Base-by-base conservation (phyloP, 495 filamentous ascomycete species). In the Poronia punctata region DNA sequence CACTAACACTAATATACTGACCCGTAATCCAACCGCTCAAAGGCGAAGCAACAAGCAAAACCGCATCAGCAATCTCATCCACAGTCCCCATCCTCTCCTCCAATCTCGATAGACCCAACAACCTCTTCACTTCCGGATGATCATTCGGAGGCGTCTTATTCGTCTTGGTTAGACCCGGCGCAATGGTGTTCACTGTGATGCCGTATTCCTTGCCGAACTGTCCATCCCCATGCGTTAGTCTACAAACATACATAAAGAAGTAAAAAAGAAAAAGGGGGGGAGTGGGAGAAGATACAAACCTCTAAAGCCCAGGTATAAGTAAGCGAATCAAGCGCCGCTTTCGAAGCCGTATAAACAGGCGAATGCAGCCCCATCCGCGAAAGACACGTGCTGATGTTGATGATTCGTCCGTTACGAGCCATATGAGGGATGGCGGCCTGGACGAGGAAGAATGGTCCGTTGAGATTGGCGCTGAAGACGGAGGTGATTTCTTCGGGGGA, bases 11-110 rank as follows among this genome's bases (percentile, higher is more conserved):
- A 39, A 75, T 61, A 28, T 57, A 54, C 57, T 72, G 65, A 25
- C 68, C 71, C 0, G 67, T 72, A 36, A 75, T 63, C 69, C 68
- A 72, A 12, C 69, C 40, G 38, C 60, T 65, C 46, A 66, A 55
- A 44, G 69, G 67, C 7, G 52, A 57, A 9, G 56, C 62, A 25
- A 75, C 35, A 17, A 72, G 49, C 21, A 64, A 15, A n/a, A 69
- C 66, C 7, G 65, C 65, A 48, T 71, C 65, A 18, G 59, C 69
- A 37, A 75, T 58, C 51, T 74, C 67, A 21, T 62, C 48, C 0
- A 56, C 38, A 1, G 43, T 66, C 0, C 69, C 69, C 8, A 57
- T 52, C 14, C 67, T 38, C 34, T 29, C 35, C 24, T 40, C 43
- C 27, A 39, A 21, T 16, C 42, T 50, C 7, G 27, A 42, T 43